phyloP scores from a whole-genome alignment of 2,329 filamentous ascomycete genomes.

The Fusarium sp. region DNA sequence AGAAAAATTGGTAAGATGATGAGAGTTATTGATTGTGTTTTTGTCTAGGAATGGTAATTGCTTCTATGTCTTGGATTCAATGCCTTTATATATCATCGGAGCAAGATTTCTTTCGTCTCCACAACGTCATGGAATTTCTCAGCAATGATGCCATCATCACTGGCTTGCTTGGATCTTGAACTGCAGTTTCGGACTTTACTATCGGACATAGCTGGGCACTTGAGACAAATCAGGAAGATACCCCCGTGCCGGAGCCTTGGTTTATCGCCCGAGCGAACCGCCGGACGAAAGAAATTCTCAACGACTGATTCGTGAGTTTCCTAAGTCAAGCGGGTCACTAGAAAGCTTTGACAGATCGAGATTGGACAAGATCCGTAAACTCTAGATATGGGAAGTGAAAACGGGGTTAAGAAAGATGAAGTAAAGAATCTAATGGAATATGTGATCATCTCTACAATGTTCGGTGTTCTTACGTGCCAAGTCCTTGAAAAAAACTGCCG shows the following conservation, averaged over 20 bases:
- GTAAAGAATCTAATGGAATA: neutral
- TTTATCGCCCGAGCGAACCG: neutral
- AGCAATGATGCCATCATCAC: slow-evolving; percentile 7
- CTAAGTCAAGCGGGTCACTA: slow-evolving; percentile 18
- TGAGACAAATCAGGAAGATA: slow-evolving; percentile 25
- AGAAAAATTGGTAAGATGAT: neutral
- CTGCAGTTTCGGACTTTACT: neutral
- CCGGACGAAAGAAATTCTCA: neutral
- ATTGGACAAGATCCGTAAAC: neutral
- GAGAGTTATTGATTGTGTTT: neutral
- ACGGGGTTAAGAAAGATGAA: neutral
- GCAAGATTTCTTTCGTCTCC: slow-evolving; percentile 19
- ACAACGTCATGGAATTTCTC: slow-evolving; percentile 35
- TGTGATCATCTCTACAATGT: neutral
- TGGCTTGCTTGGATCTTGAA: neutral
- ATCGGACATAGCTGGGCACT: slow-evolving; percentile 3
- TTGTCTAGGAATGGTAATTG: neutral
- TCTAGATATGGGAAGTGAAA: neutral
- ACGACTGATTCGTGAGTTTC: neutral
- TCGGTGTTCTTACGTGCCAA: slow-evolving; percentile 1
- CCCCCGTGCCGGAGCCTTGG: slow-evolving; percentile 14
- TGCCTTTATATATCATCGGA: neutral
- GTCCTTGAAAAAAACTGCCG: neutral
- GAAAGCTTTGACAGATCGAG: slow-evolving; percentile 2
- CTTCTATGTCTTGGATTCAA: neutral